Evolutionary conservation across 805 yeast genomes (phyloP).

Genomic region (Myxozyma nipponensis): DNA sequence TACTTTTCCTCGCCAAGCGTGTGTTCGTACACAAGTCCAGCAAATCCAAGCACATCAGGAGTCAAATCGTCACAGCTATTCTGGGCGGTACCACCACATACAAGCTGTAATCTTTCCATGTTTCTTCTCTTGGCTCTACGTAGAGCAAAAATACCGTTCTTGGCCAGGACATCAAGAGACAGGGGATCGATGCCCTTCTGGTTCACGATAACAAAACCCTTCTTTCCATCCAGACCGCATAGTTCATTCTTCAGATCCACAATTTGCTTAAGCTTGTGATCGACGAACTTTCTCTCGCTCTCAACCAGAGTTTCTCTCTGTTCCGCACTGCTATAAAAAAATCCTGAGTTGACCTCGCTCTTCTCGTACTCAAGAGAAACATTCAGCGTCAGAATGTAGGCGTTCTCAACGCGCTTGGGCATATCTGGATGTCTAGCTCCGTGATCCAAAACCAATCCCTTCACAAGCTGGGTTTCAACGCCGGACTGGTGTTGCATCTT

Average conservation of each 20-base stretch:
- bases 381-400: slow-evolving; percentile 78
- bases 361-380: slow-evolving; percentile 96
- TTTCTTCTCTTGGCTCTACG: slow-evolving; percentile 98
- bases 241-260: slow-evolving; percentile 91
- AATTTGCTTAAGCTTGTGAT: slow-evolving; percentile 84
- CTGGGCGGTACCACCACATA: slow-evolving; percentile 97
- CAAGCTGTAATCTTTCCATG: slow-evolving; percentile 96
- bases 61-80: slow-evolving; percentile 91
- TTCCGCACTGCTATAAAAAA: slow-evolving; percentile 90
- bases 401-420: slow-evolving; percentile 86
- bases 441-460: slow-evolving; percentile 92
- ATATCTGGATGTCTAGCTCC: slow-evolving; percentile 99
- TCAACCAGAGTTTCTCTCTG: slow-evolving; percentile 94
- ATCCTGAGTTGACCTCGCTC: slow-evolving; percentile 95
- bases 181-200: slow-evolving; percentile 99
- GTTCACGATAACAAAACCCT: slow-evolving; percentile 89
- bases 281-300: slow-evolving; percentile 89
- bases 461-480: slow-evolving; percentile 73
- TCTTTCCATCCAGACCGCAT: slow-evolving; percentile 65
- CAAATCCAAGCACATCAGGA: slow-evolving; percentile 74
- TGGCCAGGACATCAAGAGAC: slow-evolving; percentile 91
- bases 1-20: slow-evolving; percentile 96
- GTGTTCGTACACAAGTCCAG: slow-evolving; percentile 89
- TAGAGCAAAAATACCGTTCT: slow-evolving; percentile 85
- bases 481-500: slow-evolving; percentile 93